A percentile compares a stretch with the other conserved stretches of the same genome.
These are phyloP conservation scores for Xylaria sp. DNA, from an alignment of 2,329 filamentous ascomycete genomes.

Conservation along the genomic window DNA sequence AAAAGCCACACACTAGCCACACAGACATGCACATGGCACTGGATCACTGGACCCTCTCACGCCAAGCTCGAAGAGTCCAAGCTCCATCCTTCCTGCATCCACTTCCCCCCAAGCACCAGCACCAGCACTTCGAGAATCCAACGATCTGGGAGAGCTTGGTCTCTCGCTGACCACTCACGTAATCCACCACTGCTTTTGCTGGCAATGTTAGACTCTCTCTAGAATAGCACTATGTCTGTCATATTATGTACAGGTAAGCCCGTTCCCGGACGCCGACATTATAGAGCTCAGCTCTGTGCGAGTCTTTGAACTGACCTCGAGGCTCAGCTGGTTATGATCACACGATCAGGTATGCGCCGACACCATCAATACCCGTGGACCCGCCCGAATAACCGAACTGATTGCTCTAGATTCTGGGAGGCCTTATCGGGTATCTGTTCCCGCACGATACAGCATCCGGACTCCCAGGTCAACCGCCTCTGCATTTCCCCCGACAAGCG, in stretches of 20 bases:
- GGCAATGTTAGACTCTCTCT: conserved; percentile 15
- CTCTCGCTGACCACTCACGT: conserved; percentile 20
- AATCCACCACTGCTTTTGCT: conserved; percentile 12
- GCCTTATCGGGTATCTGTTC: conserved; percentile 97
- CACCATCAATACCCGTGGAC: not conserved
- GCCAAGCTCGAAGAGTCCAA: conserved; percentile 9
- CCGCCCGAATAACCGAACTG: not conserved
- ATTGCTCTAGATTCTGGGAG: conserved; percentile 80
- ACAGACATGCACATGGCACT: not conserved
- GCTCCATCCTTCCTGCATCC: not conserved
- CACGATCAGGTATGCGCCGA: conserved; percentile 63
- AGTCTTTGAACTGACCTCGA: conserved; percentile 27
- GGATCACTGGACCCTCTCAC: not conserved
- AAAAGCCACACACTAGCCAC: not conserved
- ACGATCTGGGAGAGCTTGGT: conserved; percentile 27
- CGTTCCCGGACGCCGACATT: conserved; percentile 1
- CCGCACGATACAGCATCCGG: conserved; percentile 95
- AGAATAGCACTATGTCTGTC: conserved; percentile 61
- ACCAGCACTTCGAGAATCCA: conserved; percentile 6
- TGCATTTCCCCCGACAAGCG: conserved; percentile 99
- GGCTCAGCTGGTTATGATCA: conserved; percentile 68
- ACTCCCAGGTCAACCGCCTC: conserved; percentile 97
- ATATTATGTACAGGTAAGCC: conserved; percentile 70
- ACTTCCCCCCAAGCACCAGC: not conserved
- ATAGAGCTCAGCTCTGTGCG: not conserved